These are phyloP conservation scores for Pelargonium myrrhifolium DNA, from an alignment of 441 rosid species.

Conservation along the genomic window DNA sequence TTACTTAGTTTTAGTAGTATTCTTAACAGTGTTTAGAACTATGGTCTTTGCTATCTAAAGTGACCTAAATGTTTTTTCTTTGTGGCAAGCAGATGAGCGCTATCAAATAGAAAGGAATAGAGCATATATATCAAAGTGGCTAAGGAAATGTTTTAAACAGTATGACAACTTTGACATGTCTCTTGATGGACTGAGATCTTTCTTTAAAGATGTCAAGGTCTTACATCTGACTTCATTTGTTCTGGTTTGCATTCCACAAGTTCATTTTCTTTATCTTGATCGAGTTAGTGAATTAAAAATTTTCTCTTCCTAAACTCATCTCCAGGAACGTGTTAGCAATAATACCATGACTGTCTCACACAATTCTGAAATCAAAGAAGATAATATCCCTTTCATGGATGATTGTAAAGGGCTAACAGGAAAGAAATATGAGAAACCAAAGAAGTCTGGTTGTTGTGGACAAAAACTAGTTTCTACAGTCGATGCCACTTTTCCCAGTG, in stretches of 20 bases:
- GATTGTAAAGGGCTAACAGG: conserved; percentile 23
- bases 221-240: conserved; percentile 11
- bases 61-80: not conserved
- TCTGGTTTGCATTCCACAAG: conserved; percentile 12
- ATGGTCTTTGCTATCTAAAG: not conserved
- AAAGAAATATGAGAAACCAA: conserved; percentile 32
- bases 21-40: not conserved
- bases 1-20: conserved; percentile 7
- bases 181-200: conserved; percentile 54
- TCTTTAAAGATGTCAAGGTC: conserved; percentile 78
- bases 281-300: conserved; percentile 13
- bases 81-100: conserved; percentile 62
- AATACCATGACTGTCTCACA: conserved; percentile 27
- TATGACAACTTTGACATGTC: conserved; percentile 53
- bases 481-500: conserved; percentile 20
- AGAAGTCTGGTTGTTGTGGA: conserved; percentile 27
- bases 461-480: conserved; percentile 21
- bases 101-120: conserved; percentile 65
- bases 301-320: conserved; percentile 27
- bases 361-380: conserved; percentile 23
- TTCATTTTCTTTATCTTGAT: conserved; percentile 12
- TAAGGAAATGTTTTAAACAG: conserved; percentile 63
- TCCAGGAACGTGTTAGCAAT: conserved; percentile 47
- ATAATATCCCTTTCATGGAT: conserved; percentile 21
- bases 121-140: conserved; percentile 80